These are phyloP conservation scores for Uncinocarpus reesii DNA, from an alignment of 2,329 filamentous ascomycete genomes.

Conservation along the genomic window DNA sequence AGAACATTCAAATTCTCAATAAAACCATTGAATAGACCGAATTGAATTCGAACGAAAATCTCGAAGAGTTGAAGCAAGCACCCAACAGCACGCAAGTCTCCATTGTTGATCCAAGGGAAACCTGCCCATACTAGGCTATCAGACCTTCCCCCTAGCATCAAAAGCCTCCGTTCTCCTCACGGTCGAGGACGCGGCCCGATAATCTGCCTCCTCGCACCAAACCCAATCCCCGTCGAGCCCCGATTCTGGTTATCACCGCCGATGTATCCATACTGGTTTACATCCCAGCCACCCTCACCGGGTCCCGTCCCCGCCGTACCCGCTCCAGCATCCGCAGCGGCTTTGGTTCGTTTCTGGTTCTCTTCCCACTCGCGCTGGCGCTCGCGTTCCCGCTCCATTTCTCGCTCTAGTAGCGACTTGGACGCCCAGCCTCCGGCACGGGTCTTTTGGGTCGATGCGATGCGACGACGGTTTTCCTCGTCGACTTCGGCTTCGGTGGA, in stretches of 20 bases:
- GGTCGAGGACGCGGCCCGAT: conserved; percentile 49
- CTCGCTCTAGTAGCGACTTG: conserved; percentile 54
- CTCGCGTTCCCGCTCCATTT: conserved; percentile 58
- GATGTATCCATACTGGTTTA: conserved; percentile 55
- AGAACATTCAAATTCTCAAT: background rate
- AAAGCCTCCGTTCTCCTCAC: conserved; percentile 20
- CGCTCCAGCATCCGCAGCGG: conserved; percentile 37
- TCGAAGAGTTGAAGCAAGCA: background rate
- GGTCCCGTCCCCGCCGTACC: conserved; percentile 41
- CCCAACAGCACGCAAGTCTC: too few relatives aligned
- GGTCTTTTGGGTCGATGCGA: conserved; percentile 47
- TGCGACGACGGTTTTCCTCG: conserved; percentile 45
- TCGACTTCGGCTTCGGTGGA: conserved; percentile 47
- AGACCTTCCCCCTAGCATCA: too few relatives aligned
- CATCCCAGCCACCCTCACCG: conserved; percentile 46
- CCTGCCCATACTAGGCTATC: too few relatives aligned
- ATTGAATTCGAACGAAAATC: too few relatives aligned
- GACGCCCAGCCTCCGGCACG: conserved; percentile 51
- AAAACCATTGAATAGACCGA: too few relatives aligned
- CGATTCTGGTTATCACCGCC: conserved; percentile 54
- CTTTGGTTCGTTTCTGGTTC: conserved; percentile 43
- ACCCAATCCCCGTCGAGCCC: conserved; percentile 40
- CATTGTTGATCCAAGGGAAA: too few relatives aligned
- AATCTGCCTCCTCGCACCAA: conserved; percentile 51
- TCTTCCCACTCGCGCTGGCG: conserved; percentile 57